Base-by-base conservation (phyloP, 805 yeast genomes). In the Metschnikowia baotianmanensis region DNA sequence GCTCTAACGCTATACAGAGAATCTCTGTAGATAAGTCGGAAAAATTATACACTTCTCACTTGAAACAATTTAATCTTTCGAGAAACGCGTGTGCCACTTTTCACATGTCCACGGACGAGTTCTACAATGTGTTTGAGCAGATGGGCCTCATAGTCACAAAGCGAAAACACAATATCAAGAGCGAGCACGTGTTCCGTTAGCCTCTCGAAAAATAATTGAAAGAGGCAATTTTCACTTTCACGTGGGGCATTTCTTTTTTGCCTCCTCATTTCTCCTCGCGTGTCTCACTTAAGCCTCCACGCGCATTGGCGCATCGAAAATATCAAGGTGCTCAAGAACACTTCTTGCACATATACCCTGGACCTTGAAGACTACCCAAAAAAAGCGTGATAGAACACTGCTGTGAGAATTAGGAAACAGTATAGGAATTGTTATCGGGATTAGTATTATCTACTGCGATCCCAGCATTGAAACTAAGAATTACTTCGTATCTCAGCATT, bases 161-260 rank as follows among this genome's bases (percentile, higher is more conserved):
- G 24, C 41, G 55, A 20, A 60, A 59, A 40, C 56, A 52, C 33
- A 58, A 59, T 43, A 51, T 62, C 6, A 62, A 61, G 43, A 52
- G 59, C 38, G 43, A 52, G 36, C 67, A 62, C 45, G 40, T 22
- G 13, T 58, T 58, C 31, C 25, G 31, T 20, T 46, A 29, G 23
- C 9, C 9, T 21, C 11, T 15, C 2, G 15, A 15, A 15, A 5
- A 28, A 32, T 8, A 22, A 21, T 17, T 13, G 11, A 30, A 17
- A n/a, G 7, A 7, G 23, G 6, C 5, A 25, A 10, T 25, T 8
- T 25, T 8, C 13, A 15, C 8, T 21, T 6, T 6, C 23, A 6
- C 23, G 6, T 7, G 9, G 9, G 23, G 23, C 23, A 21, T 21
- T 21, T 21, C 9, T 9, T 6, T 21, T 21, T 21, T 9, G 9